phyloP scores from a whole-genome alignment of 2,329 filamentous ascomycete genomes.

The Pseudogymnoascus destructans region DNA sequence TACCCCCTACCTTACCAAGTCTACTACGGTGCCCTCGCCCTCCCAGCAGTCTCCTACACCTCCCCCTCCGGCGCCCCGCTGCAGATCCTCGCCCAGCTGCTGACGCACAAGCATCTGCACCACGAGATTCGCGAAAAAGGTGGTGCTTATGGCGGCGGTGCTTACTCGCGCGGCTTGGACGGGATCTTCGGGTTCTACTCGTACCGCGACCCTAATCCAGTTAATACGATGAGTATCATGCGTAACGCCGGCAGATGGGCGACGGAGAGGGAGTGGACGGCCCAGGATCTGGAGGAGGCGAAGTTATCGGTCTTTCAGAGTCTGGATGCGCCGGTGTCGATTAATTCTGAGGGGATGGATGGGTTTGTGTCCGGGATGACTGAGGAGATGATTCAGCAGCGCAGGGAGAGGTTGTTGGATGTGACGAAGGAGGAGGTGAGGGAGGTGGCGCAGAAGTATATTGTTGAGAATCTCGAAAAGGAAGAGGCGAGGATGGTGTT shows the following conservation, averaged over 20 bases:
- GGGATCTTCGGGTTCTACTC: slow-evolving; percentile 91
- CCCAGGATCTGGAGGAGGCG: slow-evolving; percentile 82
- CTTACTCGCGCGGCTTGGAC: slow-evolving; percentile 65
- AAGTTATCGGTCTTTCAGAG: slow-evolving; percentile 91
- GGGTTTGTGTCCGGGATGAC: slow-evolving; percentile 76
- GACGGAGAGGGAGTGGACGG: slow-evolving; percentile 64
- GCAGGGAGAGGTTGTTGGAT: slow-evolving; percentile 74
- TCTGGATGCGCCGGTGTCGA: slow-evolving; percentile 76
- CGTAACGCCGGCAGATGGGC: slow-evolving; percentile 72
- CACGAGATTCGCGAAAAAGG: slow-evolving; percentile 97
- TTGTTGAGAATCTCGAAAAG: slow-evolving; percentile 53
- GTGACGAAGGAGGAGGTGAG: slow-evolving; percentile 71
- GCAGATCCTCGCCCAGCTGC: slow-evolving; percentile 76
- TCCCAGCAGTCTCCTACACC: slow-evolving; percentile 75
- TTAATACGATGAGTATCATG: slow-evolving; percentile 80
- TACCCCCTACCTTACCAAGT: slow-evolving; percentile 95
- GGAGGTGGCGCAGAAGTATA: slow-evolving; percentile 66
- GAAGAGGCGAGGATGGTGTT: slow-evolving; percentile 54
- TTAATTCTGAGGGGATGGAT: slow-evolving; percentile 77
- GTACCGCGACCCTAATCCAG: slow-evolving; percentile 90
- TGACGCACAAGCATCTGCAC: slow-evolving; percentile 93
- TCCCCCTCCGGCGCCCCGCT: slow-evolving; percentile 63
- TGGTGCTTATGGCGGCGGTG: slow-evolving; percentile 87
- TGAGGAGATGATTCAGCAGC: slow-evolving; percentile 75
- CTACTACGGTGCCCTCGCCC: slow-evolving; percentile 75